These are phyloP conservation scores for Colletotrichum acutatum DNA, from an alignment of 2,329 filamentous ascomycete genomes.

Conservation along the genomic window DNA sequence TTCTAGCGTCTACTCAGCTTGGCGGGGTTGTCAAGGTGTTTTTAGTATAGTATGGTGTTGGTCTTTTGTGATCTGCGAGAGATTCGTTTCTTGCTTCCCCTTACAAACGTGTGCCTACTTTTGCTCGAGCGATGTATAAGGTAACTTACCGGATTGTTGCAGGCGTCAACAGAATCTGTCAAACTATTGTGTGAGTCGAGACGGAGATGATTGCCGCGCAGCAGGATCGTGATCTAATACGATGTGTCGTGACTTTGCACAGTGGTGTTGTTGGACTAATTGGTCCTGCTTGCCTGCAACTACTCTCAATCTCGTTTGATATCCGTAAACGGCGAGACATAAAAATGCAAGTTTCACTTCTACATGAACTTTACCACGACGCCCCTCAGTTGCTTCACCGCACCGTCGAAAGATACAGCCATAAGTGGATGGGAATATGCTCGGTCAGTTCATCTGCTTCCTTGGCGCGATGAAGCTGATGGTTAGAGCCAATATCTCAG, in stretches of 20 bases:
- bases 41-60: not conserved
- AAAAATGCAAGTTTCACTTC: not conserved
- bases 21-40: not conserved
- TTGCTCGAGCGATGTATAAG: not conserved
- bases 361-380: not conserved
- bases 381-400: not conserved
- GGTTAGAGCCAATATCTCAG: not conserved
- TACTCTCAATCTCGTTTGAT: not conserved
- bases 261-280: not conserved
- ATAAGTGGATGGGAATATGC: too few species aligned
- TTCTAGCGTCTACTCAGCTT: not conserved
- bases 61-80: not conserved
- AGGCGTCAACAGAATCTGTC: not conserved
- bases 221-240: not conserved
- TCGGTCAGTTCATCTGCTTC: not conserved
- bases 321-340: not conserved
- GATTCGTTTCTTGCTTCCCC: too few species aligned
- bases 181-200: not conserved
- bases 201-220: too few species aligned
- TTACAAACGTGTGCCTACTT: not conserved
- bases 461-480: not conserved
- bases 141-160: too few species aligned
- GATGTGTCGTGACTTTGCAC: not conserved
- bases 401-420: not conserved
- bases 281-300: not conserved